Evolutionary conservation across 2,329 filamentous ascomycete genomes (phyloP).

Genomic region (Arthrobotrys musiformis): DNA sequence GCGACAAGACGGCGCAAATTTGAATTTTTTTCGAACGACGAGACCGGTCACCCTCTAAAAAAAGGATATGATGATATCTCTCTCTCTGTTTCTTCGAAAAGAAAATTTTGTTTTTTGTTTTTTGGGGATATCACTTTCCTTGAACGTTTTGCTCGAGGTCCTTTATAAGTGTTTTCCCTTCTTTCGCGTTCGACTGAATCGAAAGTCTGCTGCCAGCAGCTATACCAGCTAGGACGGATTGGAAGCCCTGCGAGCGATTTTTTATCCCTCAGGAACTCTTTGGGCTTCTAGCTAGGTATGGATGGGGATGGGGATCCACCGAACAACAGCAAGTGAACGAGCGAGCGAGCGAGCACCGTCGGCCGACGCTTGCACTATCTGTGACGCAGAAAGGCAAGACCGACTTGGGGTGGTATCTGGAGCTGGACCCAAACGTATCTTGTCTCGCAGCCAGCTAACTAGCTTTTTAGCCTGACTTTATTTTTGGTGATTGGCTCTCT

Average conservation of each 20-base stretch:
- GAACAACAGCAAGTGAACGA: too few species aligned
- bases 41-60: conserved; percentile 22
- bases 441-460: conserved; percentile 23
- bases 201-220: conserved; percentile 4
- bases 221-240: conserved; percentile 24
- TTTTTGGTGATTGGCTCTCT: conserved; percentile 42
- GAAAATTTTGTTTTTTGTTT: neutral
- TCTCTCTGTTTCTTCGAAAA: neutral
- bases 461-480: conserved; percentile 48
- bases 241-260: conserved; percentile 39
- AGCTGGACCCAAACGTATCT: conserved; percentile 9
- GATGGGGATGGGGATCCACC: conserved; percentile 41
- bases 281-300: too few species aligned
- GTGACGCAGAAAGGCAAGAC: conserved; percentile 42
- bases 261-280: conserved; percentile 50
- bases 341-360: neutral
- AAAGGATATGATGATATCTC: conserved; percentile 27
- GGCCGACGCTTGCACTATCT: conserved; percentile 17
- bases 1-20: conserved; percentile 46
- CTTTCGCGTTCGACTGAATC: conserved; percentile 13
- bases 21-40: conserved; percentile 34
- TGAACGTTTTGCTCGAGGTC: neutral
- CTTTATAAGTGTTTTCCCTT: too few species aligned
- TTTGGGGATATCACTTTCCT: conserved; percentile 7
- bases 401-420: neutral